Percentiles rank a stretch among this genome's conserved stretches.
Conservation (phyloP, 1,284 basidiomycete genomes). For the Macrocystidia cucumis region DNA sequence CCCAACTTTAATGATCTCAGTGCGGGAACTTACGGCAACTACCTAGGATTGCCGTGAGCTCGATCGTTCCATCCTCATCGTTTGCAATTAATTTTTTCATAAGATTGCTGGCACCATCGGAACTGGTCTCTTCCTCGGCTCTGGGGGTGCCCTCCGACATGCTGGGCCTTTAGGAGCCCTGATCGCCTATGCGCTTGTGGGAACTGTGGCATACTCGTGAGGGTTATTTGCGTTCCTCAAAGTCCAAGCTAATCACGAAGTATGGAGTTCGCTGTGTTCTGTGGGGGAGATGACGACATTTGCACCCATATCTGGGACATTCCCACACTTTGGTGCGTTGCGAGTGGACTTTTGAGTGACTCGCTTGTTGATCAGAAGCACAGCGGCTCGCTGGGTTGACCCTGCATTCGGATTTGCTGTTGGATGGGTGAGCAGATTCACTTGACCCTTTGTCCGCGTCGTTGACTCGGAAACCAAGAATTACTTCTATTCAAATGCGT, state of each 20-base stretch:
- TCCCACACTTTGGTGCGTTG: conserved; percentile 52
- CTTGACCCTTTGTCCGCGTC: conserved; percentile 8
- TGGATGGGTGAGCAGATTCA: conserved; percentile 38
- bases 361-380: not conserved
- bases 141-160: conserved; percentile 48
- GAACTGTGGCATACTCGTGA: conserved; percentile 54
- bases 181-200: conserved; percentile 53
- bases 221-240: conserved; percentile 14
- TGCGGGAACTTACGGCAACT: conserved; percentile 1
- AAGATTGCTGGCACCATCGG: conserved; percentile 70
- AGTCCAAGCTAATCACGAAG: conserved; percentile 1
- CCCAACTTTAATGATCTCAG: not conserved
- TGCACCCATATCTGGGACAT: conserved; percentile 69
- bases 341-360: conserved; percentile 3
- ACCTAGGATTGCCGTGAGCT: conserved; percentile 48
- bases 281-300: conserved; percentile 67
- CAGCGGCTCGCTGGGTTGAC: conserved; percentile 67
- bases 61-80: not conserved
- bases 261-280: conserved; percentile 45
- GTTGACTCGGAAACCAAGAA: conserved; percentile 15
- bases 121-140: conserved; percentile 78
- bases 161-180: conserved; percentile 58
- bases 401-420: conserved; percentile 70
- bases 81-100: not conserved
- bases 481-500: conserved; percentile 38